These are phyloP conservation scores for Colletotrichum costaricense DNA, from an alignment of 2,329 filamentous ascomycete species.

Conservation along the genomic window DNA sequence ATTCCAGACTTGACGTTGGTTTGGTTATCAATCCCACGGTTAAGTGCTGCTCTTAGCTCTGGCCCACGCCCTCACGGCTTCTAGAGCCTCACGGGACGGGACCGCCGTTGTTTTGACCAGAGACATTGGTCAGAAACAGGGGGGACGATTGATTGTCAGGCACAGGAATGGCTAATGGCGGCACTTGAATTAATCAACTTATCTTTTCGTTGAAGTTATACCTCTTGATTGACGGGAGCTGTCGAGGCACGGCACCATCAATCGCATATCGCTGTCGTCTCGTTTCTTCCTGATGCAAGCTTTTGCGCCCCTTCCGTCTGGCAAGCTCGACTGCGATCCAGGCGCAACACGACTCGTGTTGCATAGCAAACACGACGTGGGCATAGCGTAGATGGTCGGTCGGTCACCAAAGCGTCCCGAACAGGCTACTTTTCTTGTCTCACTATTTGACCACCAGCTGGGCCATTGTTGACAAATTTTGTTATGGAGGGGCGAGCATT, in stretches of 20 bases:
- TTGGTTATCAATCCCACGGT: not conserved
- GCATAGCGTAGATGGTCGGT: not conserved
- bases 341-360: not conserved
- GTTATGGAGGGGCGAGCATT: not conserved
- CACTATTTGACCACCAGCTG: not conserved
- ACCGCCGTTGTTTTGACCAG: slow-evolving; percentile 23
- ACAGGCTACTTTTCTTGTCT: not conserved
- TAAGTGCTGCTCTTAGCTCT: not conserved
- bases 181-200: slow-evolving; percentile 2
- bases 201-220: not conserved
- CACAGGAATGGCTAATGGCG: not conserved
- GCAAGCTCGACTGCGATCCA: not conserved
- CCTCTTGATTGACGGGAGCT: not conserved
- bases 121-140: slow-evolving; percentile 30
- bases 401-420: not conserved
- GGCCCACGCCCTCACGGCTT: not conserved
- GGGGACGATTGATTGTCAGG: not conserved
- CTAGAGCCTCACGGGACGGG: slow-evolving; percentile 19
- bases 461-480: not conserved
- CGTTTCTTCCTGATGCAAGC: not conserved
- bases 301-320: not conserved
- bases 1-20: slow-evolving; percentile 8
- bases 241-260: not conserved
- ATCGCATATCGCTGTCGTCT: not conserved
- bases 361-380: not conserved